Conservation (phyloP, 495 filamentous ascomycete species). For the Polyplosphaeria fusca region DNA sequence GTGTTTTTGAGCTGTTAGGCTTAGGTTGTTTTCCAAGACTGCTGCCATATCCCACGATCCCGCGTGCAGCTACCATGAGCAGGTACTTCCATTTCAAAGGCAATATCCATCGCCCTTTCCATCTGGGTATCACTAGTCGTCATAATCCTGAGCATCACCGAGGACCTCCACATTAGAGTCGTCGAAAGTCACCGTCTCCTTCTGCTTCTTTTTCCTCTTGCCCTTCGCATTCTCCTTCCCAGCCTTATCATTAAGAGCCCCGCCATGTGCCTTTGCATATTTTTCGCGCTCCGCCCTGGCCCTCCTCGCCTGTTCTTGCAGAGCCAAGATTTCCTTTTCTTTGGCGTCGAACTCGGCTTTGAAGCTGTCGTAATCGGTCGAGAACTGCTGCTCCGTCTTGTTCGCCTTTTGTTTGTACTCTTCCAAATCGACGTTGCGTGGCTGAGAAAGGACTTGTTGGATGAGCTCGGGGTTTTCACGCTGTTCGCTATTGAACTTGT, state of each 20-base stretch:
- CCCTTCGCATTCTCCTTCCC: constrained; percentile 37
- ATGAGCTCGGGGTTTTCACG: constrained; percentile 66
- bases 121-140: no score
- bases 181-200: constrained; percentile 32
- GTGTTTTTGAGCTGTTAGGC: no score
- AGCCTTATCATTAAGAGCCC: no score
- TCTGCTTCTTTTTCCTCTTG: constrained; percentile 28
- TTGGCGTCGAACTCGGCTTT: constrained; percentile 69
- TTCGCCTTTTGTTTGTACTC: no score
- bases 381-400: constrained; percentile 32
- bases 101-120: no score
- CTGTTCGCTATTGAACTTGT: constrained; percentile 93
- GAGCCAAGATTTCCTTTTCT: constrained; percentile 60
- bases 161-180: constrained; percentile 12
- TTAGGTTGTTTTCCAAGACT: no score
- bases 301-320: constrained; percentile 50
- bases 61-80: no score
- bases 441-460: constrained; percentile 56
- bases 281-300: constrained; percentile 44
- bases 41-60: no score
- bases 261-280: constrained; percentile 37
- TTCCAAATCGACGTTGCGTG: constrained; percentile 33
- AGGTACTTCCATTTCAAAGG: no score
- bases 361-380: constrained; percentile 40
- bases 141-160: constrained; percentile 4